These are phyloP conservation scores for Datura wrightii DNA, from an alignment of 257 asterid species.

Conservation along the genomic window DNA sequence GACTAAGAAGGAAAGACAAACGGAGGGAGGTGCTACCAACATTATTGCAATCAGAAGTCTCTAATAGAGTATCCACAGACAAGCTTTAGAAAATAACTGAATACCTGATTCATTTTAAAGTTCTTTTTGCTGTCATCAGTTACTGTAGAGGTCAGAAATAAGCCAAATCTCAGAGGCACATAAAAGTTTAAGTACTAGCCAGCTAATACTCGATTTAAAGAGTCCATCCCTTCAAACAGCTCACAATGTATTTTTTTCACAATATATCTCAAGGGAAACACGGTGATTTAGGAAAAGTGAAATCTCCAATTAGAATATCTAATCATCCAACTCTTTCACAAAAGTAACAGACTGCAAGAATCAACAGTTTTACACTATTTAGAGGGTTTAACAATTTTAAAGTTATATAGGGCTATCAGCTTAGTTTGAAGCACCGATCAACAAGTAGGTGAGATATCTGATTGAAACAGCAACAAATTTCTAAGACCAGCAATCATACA, in stretches of 20 bases:
- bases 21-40: not conserved
- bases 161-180: not conserved
- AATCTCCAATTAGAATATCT: conserved; percentile 5
- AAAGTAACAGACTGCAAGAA: not conserved
- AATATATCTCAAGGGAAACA: not conserved
- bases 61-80: not conserved
- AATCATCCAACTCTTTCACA: not conserved
- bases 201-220: not conserved
- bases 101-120: not conserved
- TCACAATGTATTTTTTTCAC: not conserved
- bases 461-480: conserved; percentile 11
- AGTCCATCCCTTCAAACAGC: not conserved
- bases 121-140: conserved; percentile 17
- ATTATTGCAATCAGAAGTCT: not conserved
- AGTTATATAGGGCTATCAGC: not conserved
- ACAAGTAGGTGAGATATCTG: not conserved
- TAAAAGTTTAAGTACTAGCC: not conserved
- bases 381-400: not conserved
- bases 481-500: not conserved
- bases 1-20: not conserved
- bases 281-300: not conserved
- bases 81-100: conserved; percentile 14
- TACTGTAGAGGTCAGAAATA: not conserved
- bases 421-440: not conserved
- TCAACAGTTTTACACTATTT: not conserved